phyloP scores from a whole-genome alignment of 768 basidiomycete species.

The Agaricus sinodeliciosus region DNA sequence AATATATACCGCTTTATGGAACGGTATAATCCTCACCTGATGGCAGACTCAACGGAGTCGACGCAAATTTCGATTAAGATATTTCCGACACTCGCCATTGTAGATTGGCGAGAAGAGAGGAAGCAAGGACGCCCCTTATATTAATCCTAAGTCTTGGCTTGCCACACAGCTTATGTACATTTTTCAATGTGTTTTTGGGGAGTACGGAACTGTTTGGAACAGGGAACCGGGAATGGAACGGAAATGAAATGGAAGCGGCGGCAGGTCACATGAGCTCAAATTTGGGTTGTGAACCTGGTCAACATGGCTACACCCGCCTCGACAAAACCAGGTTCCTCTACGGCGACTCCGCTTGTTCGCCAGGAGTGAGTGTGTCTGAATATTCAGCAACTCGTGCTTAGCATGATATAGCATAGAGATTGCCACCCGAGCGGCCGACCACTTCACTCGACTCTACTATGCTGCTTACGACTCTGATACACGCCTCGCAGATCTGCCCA shows the following conservation, averaged over 20 bases:
- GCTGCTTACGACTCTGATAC: slow-evolving; percentile 73
- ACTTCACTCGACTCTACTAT: slow-evolving; percentile 80
- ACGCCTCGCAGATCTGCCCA: slow-evolving; percentile 70
- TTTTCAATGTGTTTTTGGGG: no score
- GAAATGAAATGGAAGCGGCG: background rate
- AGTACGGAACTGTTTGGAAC: no score
- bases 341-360: slow-evolving; percentile 5
- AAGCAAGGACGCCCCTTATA: background rate
- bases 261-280: slow-evolving; percentile 4
- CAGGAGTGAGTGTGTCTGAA: slow-evolving; percentile 4
- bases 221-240: no score
- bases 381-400: background rate
- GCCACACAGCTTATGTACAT: no score
- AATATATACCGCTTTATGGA: background rate
- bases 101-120: background rate
- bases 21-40: slow-evolving; percentile 13
- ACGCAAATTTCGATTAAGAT: slow-evolving; percentile 22
- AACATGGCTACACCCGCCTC: slow-evolving; percentile 1
- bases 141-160: no score
- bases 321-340: background rate
- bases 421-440: slow-evolving; percentile 76
- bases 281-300: background rate
- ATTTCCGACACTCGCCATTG: slow-evolving; percentile 3
- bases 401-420: slow-evolving; percentile 65
- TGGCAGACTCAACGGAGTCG: slow-evolving; percentile 22